These are phyloP conservation scores for Tripterygium wilfordii DNA, from an alignment of 177 flowering plant genomes.

Conservation along the genomic window DNA sequence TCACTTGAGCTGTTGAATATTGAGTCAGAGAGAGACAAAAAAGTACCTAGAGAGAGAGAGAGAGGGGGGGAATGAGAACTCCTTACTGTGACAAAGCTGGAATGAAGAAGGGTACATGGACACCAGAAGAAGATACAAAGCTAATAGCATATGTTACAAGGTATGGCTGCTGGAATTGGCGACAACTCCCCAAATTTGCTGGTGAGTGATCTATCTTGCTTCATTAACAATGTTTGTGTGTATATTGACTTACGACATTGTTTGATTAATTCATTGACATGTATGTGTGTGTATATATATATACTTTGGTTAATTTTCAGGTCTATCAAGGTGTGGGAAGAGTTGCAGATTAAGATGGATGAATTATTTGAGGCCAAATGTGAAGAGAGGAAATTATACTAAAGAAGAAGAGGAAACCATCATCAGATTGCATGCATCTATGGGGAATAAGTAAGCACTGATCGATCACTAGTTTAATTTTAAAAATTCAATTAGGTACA, in stretches of 20 bases:
- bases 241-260: no score
- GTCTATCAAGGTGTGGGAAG: conserved; percentile 25
- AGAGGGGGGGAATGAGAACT: no score
- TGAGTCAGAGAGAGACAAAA: no score
- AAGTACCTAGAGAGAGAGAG: no score
- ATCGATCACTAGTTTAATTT: no score
- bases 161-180: conserved; percentile 27
- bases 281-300: neutral
- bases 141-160: conserved; percentile 13
- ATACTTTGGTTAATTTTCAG: conserved; percentile 1
- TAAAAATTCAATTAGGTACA: no score
- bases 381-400: conserved; percentile 20
- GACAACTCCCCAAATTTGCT: conserved; percentile 20
- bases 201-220: conserved; percentile 15
- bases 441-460: conserved; percentile 41
- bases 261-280: neutral
- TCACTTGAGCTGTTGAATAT: no score
- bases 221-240: no score
- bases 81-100: conserved; percentile 18
- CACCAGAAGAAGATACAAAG: conserved; percentile 24
- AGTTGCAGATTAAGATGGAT: conserved; percentile 30
- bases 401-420: conserved; percentile 19
- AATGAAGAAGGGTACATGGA: conserved; percentile 29
- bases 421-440: conserved; percentile 13
- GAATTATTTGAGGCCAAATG: conserved; percentile 20